Base-by-base conservation (phyloP, 2,329 filamentous ascomycete genomes). In the Dactylellina haptotyla region DNA sequence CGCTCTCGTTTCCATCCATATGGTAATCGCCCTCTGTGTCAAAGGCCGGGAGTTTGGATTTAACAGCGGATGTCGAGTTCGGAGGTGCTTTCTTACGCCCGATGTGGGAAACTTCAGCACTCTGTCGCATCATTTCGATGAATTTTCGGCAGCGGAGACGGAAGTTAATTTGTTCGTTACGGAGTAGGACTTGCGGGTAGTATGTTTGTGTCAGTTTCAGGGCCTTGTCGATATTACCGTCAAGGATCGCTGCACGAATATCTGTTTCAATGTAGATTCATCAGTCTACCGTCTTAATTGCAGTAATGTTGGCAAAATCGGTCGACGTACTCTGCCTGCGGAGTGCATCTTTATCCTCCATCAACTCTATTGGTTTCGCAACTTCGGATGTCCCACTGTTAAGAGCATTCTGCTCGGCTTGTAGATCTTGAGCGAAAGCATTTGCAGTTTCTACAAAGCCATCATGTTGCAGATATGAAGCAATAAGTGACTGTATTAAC, bases 361-460 rank as follows among this genome's bases (percentile, higher is more conserved):
- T 88, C 3, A 91, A 85, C 78, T 88, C 88, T 75, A 90, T 85
- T 3, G 67, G 51, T 32, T 74, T 76, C 5, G 65, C 54, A 46
- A 50, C 83, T 87, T 78, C 83, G 84, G 73, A 87, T 82, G n/a
- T 83, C 80, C 28, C 50, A 10, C 53, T 50, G 45, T 86, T 86
- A 64, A 97, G 82, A 6, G 90, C 88, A 77, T 86, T 83, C 77
- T 90, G 89, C 80, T 97, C 91, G 14, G 86, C 83, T 61, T 87
- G 86, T 25, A 96, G 88, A 79, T 98, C 94, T 77, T 90, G 85
- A 2, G 91, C 88, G 83, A 99, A 98, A 0, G 92, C 92, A 75
- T 89, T 87, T 6, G 93, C 93, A 0, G 94, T 97, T 76, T 97
- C 94, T 5, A 97, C 90, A 77, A 97, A 98, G 70, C 95, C 95